Conservation (phyloP, 768 basidiomycete genomes). For the Asterophora lycoperdoides region DNA sequence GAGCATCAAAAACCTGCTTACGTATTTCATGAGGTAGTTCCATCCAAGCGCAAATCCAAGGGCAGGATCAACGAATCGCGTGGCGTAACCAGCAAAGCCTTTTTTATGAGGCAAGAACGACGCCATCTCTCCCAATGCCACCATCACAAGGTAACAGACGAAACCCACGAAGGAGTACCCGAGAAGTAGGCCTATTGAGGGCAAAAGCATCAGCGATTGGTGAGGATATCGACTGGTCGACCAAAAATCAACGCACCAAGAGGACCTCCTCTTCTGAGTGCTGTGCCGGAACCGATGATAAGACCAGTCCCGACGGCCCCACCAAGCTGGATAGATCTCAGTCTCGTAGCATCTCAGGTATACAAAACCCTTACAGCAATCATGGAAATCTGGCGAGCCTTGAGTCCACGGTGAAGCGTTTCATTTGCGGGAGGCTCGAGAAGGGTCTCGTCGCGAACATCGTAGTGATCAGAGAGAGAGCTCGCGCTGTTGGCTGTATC, state of each 20-base stretch:
- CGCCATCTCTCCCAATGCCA: constrained; percentile 49
- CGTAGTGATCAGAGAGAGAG: constrained; percentile 16
- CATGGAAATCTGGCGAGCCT: constrained; percentile 53
- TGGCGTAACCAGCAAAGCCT: constrained; percentile 56
- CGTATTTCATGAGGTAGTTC: constrained; percentile 59
- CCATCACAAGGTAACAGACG: constrained; percentile 58
- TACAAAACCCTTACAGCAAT: constrained; percentile 38
- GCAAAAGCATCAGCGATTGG: not conserved
- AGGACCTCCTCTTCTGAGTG: constrained; percentile 51
- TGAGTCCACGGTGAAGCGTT: constrained; percentile 44
- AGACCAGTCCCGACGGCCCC: constrained; percentile 53
- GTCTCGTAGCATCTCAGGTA: not conserved
- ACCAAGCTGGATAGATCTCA: constrained; percentile 30
- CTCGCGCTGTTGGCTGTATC: constrained; percentile 15
- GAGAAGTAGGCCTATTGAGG: constrained; percentile 21
- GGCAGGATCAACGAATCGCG: constrained; percentile 64
- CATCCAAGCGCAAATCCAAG: constrained; percentile 64
- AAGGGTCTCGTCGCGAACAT: constrained; percentile 22
- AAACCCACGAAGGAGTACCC: constrained; percentile 50
- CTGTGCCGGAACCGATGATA: constrained; percentile 57
- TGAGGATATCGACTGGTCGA: not conserved
- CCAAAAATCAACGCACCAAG: constrained; percentile 30
- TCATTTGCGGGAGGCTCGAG: constrained; percentile 32
- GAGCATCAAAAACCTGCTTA: constrained; percentile 22
- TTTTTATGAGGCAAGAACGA: constrained; percentile 56